Evolutionary conservation across 257 asterid species (phyloP).

Genomic region (Capsicum baccatum): DNA sequence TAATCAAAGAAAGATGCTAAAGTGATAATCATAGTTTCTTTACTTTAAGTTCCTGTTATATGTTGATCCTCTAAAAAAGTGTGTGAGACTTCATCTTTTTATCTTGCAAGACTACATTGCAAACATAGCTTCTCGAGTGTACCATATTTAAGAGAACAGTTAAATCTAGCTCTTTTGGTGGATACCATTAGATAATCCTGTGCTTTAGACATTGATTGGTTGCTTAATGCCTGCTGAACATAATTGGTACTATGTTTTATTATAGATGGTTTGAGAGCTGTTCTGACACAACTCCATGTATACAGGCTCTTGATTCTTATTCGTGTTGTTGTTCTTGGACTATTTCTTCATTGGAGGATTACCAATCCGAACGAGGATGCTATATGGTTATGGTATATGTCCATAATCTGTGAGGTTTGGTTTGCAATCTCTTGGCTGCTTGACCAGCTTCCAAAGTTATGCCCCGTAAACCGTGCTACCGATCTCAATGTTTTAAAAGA

Average conservation of each 20-base stretch:
- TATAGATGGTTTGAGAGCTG: background rate
- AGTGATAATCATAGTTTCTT: background rate
- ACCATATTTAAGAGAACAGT: background rate
- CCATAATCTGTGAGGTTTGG: conserved; percentile 82
- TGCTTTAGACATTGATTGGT: background rate
- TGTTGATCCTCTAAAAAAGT: conserved; percentile 1
- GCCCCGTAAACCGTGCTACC: conserved; percentile 80
- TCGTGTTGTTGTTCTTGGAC: conserved; percentile 73
- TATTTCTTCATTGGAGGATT: conserved; percentile 77
- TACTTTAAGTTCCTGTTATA: background rate
- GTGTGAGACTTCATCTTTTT: background rate
- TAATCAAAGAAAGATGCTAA: conserved; percentile 17
- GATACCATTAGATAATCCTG: background rate
- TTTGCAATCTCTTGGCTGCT: conserved; percentile 95
- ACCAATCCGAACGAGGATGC: conserved; percentile 76
- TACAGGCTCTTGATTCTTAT: conserved; percentile 74
- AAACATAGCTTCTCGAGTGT: background rate
- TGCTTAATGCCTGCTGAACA: background rate
- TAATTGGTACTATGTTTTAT: background rate
- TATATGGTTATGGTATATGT: conserved; percentile 89
- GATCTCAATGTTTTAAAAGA: conserved; percentile 80
- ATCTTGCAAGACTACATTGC: background rate
- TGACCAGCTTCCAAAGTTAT: conserved; percentile 85
- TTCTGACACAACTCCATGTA: conserved; percentile 8
- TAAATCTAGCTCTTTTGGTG: background rate